phyloP scores from a whole-genome alignment of 148 eudicot species.

The Limonium bicolor region DNA sequence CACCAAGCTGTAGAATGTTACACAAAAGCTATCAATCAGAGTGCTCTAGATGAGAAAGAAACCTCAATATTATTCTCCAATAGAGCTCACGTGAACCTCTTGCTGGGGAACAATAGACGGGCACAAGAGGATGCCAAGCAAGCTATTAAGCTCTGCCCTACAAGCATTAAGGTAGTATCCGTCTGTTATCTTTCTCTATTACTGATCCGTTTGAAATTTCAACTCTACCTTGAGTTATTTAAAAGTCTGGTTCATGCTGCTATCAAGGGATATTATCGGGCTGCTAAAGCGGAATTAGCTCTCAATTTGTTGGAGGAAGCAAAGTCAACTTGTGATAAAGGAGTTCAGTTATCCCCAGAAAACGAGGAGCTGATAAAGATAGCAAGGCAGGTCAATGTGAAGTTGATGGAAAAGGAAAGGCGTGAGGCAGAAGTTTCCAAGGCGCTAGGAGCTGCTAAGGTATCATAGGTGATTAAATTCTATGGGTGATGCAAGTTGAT shows the following conservation, averaged over 20 bases:
- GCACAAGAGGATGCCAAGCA: conserved; percentile 81
- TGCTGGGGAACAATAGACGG: conserved; percentile 72
- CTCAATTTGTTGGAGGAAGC: conserved; percentile 57
- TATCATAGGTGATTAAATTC: conserved; percentile 8
- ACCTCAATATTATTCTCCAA: conserved; percentile 61
- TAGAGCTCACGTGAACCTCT: conserved; percentile 85
- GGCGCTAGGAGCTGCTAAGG: conserved; percentile 61
- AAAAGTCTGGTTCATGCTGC: conserved; percentile 7
- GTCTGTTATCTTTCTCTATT: not conserved
- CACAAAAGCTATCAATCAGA: conserved; percentile 84
- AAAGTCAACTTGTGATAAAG: conserved; percentile 62
- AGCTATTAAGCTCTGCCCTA: conserved; percentile 62
- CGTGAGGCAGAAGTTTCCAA: conserved; percentile 54
- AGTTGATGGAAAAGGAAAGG: conserved; percentile 35
- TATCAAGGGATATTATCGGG: conserved; percentile 69
- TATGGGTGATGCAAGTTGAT: not conserved
- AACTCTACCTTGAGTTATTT: not conserved
- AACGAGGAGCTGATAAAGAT: conserved; percentile 76
- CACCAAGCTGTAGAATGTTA: conserved; percentile 73
- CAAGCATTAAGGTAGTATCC: conserved; percentile 54
- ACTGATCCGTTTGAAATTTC: not conserved
- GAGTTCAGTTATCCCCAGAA: conserved; percentile 45
- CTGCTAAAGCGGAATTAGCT: conserved; percentile 68
- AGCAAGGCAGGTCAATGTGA: conserved; percentile 29
- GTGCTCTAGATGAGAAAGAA: conserved; percentile 51